Evolutionary conservation across 306 rosid genomes (phyloP), one percentile per base, ranked within the genome.

Genomic region (Cyamopsis tetragonoloba): DNA sequence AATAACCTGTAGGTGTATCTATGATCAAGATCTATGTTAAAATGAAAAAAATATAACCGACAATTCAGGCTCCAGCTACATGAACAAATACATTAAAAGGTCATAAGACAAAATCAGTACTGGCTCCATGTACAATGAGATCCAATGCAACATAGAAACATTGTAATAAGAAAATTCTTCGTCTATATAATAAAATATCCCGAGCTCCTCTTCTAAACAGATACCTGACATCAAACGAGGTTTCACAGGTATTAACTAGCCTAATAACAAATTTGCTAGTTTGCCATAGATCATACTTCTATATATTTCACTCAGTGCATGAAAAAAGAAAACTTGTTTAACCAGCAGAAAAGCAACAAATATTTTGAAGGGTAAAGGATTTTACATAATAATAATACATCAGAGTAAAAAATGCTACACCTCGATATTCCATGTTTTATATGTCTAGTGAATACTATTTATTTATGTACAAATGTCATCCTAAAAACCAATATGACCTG

Each of bases 241-340:
- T 49, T 41, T 48, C n/a, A 7, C 76, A 2, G 35, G 14, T 53
- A 71, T 10, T 71, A 37, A 60, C 37, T 5, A 59, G 39, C 63
- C 43, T 0, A 37, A 38, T 0, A 37, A 38, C 44, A 48, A 41
- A 39, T 39, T 30, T 39, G 26, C 34, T 28, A 38, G 28, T 23
- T 19, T 50, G 19, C 42, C 17, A 14, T 18, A 15, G 1, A 35
- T 9, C 61, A 28, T 17, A 48, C 47, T 56, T 37, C 31, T 34
- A 69, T 50, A 69, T 50, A 49, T 41, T 37, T 7, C 26, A 49
- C 28, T 20, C 27, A 32, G 26, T 23, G 14, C 10, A 32, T 15
- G 2, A 19, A 31, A 69, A 20, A 70, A 70, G 30, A 43, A 69
- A 76, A 30, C 4, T 42, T n/a, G 9, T 41, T 50, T 15, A 41